phyloP scores from a whole-genome alignment of 352 stramenopile genomes.

The Plasmopara halstedii region DNA sequence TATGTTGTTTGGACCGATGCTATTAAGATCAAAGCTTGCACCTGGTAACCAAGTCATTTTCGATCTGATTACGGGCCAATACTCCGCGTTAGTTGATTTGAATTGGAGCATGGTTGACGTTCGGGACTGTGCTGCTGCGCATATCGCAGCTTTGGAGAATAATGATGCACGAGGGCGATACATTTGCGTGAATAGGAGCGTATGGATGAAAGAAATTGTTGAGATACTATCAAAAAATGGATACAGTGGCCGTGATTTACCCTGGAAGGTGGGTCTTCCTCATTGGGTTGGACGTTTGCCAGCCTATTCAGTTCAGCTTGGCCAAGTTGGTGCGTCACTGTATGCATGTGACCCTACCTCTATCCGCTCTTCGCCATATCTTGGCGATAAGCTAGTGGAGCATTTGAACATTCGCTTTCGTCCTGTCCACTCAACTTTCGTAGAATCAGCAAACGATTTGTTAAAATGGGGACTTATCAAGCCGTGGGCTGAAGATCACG shows the following conservation, averaged over 20 bases:
- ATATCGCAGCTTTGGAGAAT: slow-evolving; percentile 79
- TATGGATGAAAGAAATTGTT: slow-evolving; percentile 87
- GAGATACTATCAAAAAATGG: slow-evolving; percentile 78
- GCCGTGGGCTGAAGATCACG: slow-evolving; percentile 83
- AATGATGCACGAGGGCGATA: slow-evolving; percentile 77
- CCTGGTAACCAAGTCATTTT: slow-evolving; percentile 85
- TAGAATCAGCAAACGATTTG: slow-evolving; percentile 80
- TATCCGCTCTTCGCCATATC: slow-evolving; percentile 57
- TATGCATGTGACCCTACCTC: slow-evolving; percentile 55
- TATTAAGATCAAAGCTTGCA: slow-evolving; percentile 77
- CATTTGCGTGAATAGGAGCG: slow-evolving; percentile 76
- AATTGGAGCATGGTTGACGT: slow-evolving; percentile 87
- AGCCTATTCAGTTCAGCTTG: slow-evolving; percentile 77
- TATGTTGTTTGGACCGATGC: slow-evolving; percentile 72
- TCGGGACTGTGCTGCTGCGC: slow-evolving; percentile 70
- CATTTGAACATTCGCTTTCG: slow-evolving; percentile 74
- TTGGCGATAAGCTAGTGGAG: slow-evolving; percentile 76
- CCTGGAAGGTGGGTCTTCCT: slow-evolving; percentile 69
- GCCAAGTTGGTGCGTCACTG: slow-evolving; percentile 72
- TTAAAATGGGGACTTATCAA: slow-evolving; percentile 84
- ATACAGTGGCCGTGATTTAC: slow-evolving; percentile 81
- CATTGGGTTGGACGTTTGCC: slow-evolving; percentile 81
- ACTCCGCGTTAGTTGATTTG: slow-evolving; percentile 80
- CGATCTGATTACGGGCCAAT: slow-evolving; percentile 79
- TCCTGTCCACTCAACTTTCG: slow-evolving; percentile 45